Evolutionary conservation across 2,329 filamentous ascomycete genomes (phyloP).

Genomic region (Colletotrichum salicis): DNA sequence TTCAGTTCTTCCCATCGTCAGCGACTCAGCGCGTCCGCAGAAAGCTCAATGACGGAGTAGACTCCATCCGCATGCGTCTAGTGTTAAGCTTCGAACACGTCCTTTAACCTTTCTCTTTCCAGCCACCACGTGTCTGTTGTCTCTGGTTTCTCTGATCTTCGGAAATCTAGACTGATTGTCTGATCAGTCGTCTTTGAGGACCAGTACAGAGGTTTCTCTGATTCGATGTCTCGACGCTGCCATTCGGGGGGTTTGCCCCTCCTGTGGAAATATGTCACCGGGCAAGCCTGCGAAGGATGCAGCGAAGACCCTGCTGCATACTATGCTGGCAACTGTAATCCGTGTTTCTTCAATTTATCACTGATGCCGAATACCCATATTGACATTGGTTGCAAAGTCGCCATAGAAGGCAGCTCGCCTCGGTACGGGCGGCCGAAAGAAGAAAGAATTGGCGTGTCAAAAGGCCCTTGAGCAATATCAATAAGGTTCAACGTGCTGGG

Average conservation of each 20-base stretch:
- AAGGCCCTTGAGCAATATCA: background rate
- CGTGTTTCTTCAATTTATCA: background rate
- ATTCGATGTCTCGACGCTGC: background rate
- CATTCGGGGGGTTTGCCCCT: background rate
- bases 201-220: background rate
- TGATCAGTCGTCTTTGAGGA: background rate
- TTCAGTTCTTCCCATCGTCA: background rate
- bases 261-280: background rate
- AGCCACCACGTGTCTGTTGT: constrained; percentile 11
- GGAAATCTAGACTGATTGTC: too few relatives aligned
- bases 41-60: background rate
- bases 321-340: background rate
- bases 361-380: background rate
- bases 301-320: background rate
- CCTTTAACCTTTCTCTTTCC: background rate
- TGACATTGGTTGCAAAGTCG: background rate
- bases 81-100: background rate
- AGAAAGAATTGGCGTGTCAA: background rate
- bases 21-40: background rate
- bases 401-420: background rate
- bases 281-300: background rate
- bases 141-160: background rate
- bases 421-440: background rate
- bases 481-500: background rate
- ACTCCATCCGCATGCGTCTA: constrained; percentile 10